Percentiles rank a stretch among this genome's conserved stretches.
Conservation (phyloP, 495 filamentous ascomycete genomes). For the Aspergillus nanangensis region DNA sequence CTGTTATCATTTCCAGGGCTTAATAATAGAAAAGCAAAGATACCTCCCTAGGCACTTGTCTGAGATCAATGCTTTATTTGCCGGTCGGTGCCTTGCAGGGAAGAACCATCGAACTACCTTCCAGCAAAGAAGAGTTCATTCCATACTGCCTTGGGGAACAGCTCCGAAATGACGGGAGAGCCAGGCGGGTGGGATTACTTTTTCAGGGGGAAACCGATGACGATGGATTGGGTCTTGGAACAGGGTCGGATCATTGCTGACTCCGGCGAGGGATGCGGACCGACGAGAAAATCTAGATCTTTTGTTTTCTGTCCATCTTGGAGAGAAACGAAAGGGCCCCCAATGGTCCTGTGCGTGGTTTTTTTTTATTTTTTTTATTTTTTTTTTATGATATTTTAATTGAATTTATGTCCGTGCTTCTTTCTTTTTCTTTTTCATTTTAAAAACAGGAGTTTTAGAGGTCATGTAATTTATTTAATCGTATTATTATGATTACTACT, state of each 20-base stretch:
- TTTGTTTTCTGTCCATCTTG: slow-evolving; percentile 1
- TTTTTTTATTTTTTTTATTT: not conserved
- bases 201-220: too few species aligned
- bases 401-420: not conserved
- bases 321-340: slow-evolving; percentile 4
- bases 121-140: not conserved
- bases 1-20: too few species aligned
- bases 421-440: slow-evolving; percentile 3
- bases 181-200: too few species aligned
- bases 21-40: too few species aligned
- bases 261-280: not conserved
- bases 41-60: too few species aligned
- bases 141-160: slow-evolving; percentile 1
- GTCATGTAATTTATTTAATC: too few species aligned
- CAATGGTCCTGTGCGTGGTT: slow-evolving; percentile 10
- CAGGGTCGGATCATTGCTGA: not conserved
- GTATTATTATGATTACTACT: too few species aligned
- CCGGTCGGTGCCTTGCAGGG: too few species aligned
- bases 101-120: too few species aligned
- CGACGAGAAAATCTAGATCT: slow-evolving; percentile 15
- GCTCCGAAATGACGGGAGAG: not conserved
- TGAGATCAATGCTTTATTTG: too few species aligned
- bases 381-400: not conserved
- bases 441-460: not conserved
- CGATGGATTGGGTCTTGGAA: too few species aligned